These are phyloP conservation scores for Jamesozyma spencerorum DNA, from an alignment of 805 yeast species.

Conservation along the genomic window DNA sequence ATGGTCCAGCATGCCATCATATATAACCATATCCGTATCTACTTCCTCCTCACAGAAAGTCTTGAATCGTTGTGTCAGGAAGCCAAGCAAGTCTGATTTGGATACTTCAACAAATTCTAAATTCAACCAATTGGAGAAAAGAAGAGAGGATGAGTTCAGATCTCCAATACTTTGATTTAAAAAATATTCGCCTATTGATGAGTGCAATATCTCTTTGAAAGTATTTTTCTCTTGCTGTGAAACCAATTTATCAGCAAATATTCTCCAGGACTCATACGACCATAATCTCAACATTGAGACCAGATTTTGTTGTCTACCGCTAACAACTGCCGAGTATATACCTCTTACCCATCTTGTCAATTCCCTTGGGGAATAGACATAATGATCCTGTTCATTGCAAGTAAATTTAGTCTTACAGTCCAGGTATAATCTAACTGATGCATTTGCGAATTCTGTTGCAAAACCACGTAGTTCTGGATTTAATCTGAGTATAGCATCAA, in stretches of 20 bases:
- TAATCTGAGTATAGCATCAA: constrained; percentile 44
- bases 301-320: constrained; percentile 31
- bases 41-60: constrained; percentile 74
- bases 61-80: constrained; percentile 53
- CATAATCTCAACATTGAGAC: constrained; percentile 51
- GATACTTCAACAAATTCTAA: constrained; percentile 50
- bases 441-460: constrained; percentile 41
- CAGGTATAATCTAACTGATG: constrained; percentile 59
- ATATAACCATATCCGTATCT: constrained; percentile 50
- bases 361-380: constrained; percentile 82
- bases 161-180: constrained; percentile 34
- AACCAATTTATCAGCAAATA: constrained; percentile 67
- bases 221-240: constrained; percentile 37
- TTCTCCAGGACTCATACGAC: constrained; percentile 72
- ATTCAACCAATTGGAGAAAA: constrained; percentile 71
- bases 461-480: constrained; percentile 54
- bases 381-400: constrained; percentile 40
- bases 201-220: constrained; percentile 36
- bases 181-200: constrained; percentile 34
- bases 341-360: constrained; percentile 82
- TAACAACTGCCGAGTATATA: constrained; percentile 42
- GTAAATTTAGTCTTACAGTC: constrained; percentile 36
- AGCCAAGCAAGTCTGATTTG: constrained; percentile 38
- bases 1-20: constrained; percentile 65
- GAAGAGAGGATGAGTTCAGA: constrained; percentile 42